A percentile compares a stretch with the other conserved stretches of the same genome.
Evolutionary conservation across 1,284 basidiomycete species (phyloP).

Genomic region (Fomitopsis betulina): DNA sequence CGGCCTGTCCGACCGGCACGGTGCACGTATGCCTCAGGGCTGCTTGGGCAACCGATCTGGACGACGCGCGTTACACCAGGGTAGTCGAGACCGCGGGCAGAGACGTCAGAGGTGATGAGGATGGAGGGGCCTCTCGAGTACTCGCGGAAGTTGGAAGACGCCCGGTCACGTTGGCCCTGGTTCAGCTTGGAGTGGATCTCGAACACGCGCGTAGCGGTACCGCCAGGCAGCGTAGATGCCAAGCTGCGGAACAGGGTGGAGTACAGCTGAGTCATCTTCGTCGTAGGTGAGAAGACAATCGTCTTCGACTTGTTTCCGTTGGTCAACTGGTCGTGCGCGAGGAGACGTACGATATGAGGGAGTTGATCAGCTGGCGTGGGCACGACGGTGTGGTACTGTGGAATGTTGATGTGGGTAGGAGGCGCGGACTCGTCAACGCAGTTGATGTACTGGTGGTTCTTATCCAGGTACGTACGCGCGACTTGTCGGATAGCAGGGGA

Average conservation of each 20-base stretch:
- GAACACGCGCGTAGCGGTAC: slow-evolving; percentile 51
- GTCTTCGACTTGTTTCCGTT: slow-evolving; percentile 73
- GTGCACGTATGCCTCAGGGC: slow-evolving; percentile 82
- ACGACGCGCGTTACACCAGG: slow-evolving; percentile 91
- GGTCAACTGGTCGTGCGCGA: slow-evolving; percentile 87
- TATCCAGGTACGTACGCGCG: slow-evolving; percentile 46
- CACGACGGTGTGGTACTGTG: slow-evolving; percentile 82
- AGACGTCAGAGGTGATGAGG: slow-evolving; percentile 87
- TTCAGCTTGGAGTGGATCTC: slow-evolving; percentile 87
- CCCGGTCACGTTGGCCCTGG: slow-evolving; percentile 61
- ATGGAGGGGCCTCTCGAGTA: slow-evolving; percentile 60
- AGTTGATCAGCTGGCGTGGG: slow-evolving; percentile 67
- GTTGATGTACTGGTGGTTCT: slow-evolving; percentile 61
- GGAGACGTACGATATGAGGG: slow-evolving; percentile 74
- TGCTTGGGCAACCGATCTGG: slow-evolving; percentile 81
- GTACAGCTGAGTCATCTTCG: slow-evolving; percentile 81
- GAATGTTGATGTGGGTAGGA: slow-evolving; percentile 76
- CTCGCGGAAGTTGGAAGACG: slow-evolving; percentile 66
- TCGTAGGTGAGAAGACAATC: slow-evolving; percentile 90
- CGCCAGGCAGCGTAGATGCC: slow-evolving; percentile 41
- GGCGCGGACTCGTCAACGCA: slow-evolving; percentile 48
- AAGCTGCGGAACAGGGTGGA: slow-evolving; percentile 59
- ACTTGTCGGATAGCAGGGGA: slow-evolving; percentile 63
- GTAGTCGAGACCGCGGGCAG: slow-evolving; percentile 89
- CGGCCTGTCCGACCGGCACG: slow-evolving; percentile 92